Percentiles rank a stretch among this genome's conserved stretches.
phyloP scores from a whole-genome alignment of 331 rosid genomes.

The Cucumis variabilis region DNA sequence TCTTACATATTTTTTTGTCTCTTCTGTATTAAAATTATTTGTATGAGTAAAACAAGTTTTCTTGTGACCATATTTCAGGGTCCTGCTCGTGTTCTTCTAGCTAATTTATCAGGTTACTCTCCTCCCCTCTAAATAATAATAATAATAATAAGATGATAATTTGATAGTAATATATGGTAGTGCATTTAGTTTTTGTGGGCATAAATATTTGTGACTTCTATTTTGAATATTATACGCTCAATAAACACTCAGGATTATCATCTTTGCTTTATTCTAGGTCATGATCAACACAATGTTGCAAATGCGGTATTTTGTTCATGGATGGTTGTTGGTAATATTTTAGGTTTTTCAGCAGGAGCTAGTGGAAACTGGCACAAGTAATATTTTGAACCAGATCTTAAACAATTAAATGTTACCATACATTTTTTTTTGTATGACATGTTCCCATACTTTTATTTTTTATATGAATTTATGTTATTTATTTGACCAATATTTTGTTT shows the following conservation, averaged over 20 bases:
- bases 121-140: neutral
- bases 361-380: conserved; percentile 97
- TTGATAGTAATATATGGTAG: neutral
- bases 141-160: neutral
- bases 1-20: conserved; percentile 25
- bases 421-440: neutral
- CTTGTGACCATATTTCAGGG: conserved; percentile 60
- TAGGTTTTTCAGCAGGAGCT: conserved; percentile 96
- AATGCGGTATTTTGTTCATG: conserved; percentile 98
- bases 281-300: conserved; percentile 90
- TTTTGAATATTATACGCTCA: neutral
- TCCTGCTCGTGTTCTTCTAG: conserved; percentile 99
- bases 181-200: conserved; percentile 9
- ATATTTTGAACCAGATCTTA: conserved; percentile 34
- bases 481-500: neutral
- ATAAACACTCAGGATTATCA: neutral
- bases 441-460: neutral
- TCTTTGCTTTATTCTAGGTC: conserved; percentile 58
- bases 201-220: conserved; percentile 18
- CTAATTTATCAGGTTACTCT: conserved; percentile 87
- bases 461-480: conserved; percentile 10
- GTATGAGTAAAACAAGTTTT: conserved; percentile 25
- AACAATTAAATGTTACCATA: conserved; percentile 28
- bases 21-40: neutral
- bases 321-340: conserved; percentile 99